Evolutionary conservation across 352 stramenopile species (phyloP).

Genomic region (Phytophthora meadii): DNA sequence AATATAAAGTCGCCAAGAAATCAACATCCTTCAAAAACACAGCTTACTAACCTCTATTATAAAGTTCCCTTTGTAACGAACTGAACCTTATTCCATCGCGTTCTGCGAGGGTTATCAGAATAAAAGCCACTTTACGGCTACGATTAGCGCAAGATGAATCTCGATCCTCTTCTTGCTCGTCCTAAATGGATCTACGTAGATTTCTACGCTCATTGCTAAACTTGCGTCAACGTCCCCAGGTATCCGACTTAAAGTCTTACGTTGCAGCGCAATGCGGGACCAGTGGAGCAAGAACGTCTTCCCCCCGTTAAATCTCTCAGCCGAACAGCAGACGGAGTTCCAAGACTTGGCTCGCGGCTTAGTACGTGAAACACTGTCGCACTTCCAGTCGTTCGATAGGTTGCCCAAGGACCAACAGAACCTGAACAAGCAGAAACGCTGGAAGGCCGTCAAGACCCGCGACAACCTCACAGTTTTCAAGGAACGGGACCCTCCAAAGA

Average conservation of each 20-base stretch:
- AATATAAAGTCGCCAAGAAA: neutral
- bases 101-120: neutral
- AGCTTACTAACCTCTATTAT: too few species aligned
- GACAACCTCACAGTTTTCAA: conserved; percentile 52
- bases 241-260: neutral
- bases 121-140: neutral
- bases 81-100: neutral
- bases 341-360: conserved; percentile 34
- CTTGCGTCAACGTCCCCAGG: neutral
- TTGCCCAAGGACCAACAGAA: conserved; percentile 18
- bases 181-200: neutral
- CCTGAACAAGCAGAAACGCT: conserved; percentile 38
- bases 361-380: conserved; percentile 40
- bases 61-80: too few species aligned
- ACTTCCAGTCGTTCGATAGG: conserved; percentile 41
- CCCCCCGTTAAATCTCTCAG: conserved; percentile 33
- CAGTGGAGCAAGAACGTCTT: conserved; percentile 43
- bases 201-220: conserved; percentile 21
- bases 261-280: conserved; percentile 16
- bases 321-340: conserved; percentile 35
- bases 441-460: conserved; percentile 53
- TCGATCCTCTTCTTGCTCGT: neutral
- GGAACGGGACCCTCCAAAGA: conserved; percentile 44
- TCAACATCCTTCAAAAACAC: too few species aligned
- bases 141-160: neutral